Base-by-base conservation (phyloP, 345 rosid genomes). In the Salix udensis region DNA sequence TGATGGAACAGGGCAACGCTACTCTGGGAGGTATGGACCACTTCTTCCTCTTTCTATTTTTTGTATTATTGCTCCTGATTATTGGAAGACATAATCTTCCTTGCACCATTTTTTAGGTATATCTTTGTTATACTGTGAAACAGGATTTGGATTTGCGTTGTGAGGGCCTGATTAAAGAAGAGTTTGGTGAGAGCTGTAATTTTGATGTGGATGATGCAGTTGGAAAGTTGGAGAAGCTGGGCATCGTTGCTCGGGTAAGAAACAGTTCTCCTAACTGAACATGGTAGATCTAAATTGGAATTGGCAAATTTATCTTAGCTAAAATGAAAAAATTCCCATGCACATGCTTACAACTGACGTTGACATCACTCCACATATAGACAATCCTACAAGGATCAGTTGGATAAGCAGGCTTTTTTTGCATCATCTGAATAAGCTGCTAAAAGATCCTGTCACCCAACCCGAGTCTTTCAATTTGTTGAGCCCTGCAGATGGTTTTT, bases 1-100 rank as follows among this genome's bases (percentile, higher is more conserved):
- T 96, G 84, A 91, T 93, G 97, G 97, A 93, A 80, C 99, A 96
- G 74, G 99, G 98, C 67, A 93, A 93, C 84, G 96, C 99, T 76
- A 91, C 97, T 60, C 77, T n/a, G 77, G 84, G 89, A 91, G 95
- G 98, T 89, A 72, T 66, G 81, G 42, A 65, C 68, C 48, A 50
- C 39, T 53, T 18, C 31, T 21, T 26, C 6, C 44, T 31, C 50
- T 69, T 61, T 50, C 23, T 55, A 66, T 73, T 68, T 31, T 67
- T 30, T 26, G 73, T 26, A 75, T 68, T 30, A 10, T 67, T 74
- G 52, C 18, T 34, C 65, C 16, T 26, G 30, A 14, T 69, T 24
- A 23, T 67, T 65, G 67, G 65, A 52, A 66, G 76, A 65, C 76
- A 40, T 48, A 16, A 23, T 8, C 53, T 71, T 39, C 34, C 26